A percentile compares a stretch with the other conserved stretches of the same genome.
Evolutionary conservation across 257 asterid genomes (phyloP).

Genomic region (Nicotiana sylvestris): DNA sequence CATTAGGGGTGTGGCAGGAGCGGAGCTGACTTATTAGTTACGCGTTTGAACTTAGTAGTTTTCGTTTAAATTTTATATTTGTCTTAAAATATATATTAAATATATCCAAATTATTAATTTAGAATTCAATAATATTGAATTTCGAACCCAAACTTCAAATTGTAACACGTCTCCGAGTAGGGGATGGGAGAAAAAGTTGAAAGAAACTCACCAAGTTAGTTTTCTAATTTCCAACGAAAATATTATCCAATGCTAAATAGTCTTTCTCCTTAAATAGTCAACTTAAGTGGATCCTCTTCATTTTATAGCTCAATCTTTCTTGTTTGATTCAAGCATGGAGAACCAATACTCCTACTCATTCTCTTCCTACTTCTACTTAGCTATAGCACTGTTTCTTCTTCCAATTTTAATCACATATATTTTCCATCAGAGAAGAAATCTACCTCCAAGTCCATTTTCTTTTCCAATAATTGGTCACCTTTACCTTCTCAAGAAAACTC

Average conservation of each 20-base stretch:
- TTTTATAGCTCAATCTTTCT: background rate
- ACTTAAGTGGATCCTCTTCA: background rate
- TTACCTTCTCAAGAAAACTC: background rate
- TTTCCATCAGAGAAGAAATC: slow-evolving; percentile 10
- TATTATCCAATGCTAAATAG: background rate
- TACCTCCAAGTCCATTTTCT: slow-evolving; percentile 44
- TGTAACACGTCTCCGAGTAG: no score
- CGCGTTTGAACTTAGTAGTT: no score
- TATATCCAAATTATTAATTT: no score
- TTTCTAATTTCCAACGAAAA: background rate
- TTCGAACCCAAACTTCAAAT: no score
- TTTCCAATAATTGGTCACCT: slow-evolving; percentile 34
- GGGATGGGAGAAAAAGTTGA: no score
- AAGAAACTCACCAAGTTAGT: no score
- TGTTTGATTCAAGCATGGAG: slow-evolving; percentile 11
- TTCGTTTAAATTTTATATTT: no score
- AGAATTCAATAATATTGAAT: no score
- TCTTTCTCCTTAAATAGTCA: background rate
- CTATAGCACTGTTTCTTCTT: background rate
- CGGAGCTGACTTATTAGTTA: no score
- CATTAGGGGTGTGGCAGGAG: no score
- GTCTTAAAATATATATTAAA: no score
- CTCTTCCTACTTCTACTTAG: background rate
- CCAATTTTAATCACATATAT: slow-evolving; percentile 15
- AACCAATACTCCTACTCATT: background rate